Evolutionary conservation across 1,284 basidiomycete species (phyloP), one percentile per base, ranked within the genome.

Genomic region (Heterobasidion parviporum): DNA sequence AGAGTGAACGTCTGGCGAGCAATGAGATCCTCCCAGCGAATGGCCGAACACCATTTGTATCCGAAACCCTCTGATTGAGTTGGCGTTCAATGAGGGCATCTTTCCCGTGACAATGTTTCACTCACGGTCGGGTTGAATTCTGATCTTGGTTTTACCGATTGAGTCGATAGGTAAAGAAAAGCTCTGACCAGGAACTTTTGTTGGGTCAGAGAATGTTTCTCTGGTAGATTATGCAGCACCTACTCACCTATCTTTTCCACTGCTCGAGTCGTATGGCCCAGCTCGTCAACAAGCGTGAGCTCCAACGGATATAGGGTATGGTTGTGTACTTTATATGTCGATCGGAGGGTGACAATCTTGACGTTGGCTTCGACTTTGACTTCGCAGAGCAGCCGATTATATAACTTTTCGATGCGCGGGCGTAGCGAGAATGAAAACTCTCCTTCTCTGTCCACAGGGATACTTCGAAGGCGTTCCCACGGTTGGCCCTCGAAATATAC

Each of bases 401-500:
- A 80, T 57, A 91, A 85, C 67, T 88, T 89, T 45, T 83, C 83
- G 15, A 74, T 78, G 61, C 86, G 81, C 7, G 97, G 95, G 8
- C 92, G 85, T 36, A 99, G 76, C 6, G 85, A 82, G 67, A 96
- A 93, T 14, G 92, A 80, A 65, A 86, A 95, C 70, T 98, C 94
- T 55, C 98, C 97, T 71, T 98, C 96, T 49, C 87, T 80, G 65
- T 98, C 94, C 12, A 99, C 96, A 1, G 92, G 92, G 56, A 99
- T 85, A 56, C 90, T 85, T 53, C 89, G 83, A 41, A 99, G 72
- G 48, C 89, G 83, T 64, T 98, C 95, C 96, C 97, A 99, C 5
- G 85, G 75, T 65, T 92, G 93, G 54, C 88, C 92, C 48, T 92
- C 79, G 61, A 99, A 83, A 61, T 90, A 88, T 26, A 98, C 70